Percentiles rank a stretch among this genome's conserved stretches.
Conservation (phyloP, 2,329 filamentous ascomycete species). For the Hymenoscyphus linearis region DNA sequence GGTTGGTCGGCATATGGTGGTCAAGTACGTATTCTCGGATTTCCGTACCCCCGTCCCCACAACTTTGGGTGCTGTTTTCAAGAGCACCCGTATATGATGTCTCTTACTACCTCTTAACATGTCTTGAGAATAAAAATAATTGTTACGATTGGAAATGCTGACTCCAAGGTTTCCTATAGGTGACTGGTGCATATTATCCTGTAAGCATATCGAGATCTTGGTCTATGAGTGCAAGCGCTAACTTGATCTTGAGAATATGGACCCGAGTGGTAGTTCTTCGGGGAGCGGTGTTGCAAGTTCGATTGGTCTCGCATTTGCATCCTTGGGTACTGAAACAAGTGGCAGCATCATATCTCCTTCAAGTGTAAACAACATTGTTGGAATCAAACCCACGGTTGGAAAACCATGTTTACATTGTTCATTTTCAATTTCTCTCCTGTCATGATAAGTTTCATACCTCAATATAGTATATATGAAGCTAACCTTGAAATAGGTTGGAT, state of each 20-base stretch:
- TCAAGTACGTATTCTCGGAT: constrained; percentile 37
- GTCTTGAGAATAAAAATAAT: too few relatives aligned
- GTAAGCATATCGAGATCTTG: background rate
- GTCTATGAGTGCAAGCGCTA: background rate
- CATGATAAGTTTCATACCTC: background rate
- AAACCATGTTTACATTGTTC: background rate
- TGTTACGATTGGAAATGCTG: too few relatives aligned
- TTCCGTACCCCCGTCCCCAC: too few relatives aligned
- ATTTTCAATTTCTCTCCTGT: background rate
- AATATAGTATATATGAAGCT: background rate
- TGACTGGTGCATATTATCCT: constrained; percentile 53
- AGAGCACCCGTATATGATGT: too few relatives aligned
- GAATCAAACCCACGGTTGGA: constrained; percentile 56
- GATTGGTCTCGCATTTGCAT: constrained; percentile 53
- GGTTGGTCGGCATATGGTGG: constrained; percentile 63
- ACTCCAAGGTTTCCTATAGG: too few relatives aligned
- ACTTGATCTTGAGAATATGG: constrained; percentile 38
- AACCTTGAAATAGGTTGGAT: constrained; percentile 38
- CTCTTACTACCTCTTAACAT: too few relatives aligned
- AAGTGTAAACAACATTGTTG: constrained; percentile 53
- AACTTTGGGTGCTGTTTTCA: too few relatives aligned
- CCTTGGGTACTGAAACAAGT: constrained; percentile 59
- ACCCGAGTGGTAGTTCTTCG: constrained; percentile 56
- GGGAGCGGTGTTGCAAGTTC: constrained; percentile 57
- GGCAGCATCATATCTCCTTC: constrained; percentile 58